phyloP scores from a whole-genome alignment of 108 stramenopile genomes.

The Asterionellopsis glacialis region DNA sequence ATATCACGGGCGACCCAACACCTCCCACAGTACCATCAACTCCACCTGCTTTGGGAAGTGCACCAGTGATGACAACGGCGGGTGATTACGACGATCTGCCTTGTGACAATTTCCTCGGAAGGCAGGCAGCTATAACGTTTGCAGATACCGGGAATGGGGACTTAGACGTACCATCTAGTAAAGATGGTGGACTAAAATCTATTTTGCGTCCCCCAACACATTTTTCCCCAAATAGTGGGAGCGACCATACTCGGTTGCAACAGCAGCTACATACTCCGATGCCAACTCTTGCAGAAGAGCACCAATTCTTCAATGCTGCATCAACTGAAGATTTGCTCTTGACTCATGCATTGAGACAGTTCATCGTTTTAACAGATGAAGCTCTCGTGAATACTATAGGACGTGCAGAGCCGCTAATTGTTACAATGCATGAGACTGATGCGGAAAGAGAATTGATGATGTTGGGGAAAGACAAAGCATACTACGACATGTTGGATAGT shows the following conservation, averaged over 20 bases:
- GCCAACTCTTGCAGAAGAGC: constrained; percentile 2
- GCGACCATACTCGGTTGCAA: constrained; percentile 1
- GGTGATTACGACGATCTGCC: too few species aligned
- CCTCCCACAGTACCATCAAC: background rate
- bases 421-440: constrained; percentile 34
- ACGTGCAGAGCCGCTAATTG: constrained; percentile 23
- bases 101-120: too few species aligned
- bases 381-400: constrained; percentile 43
- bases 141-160: background rate
- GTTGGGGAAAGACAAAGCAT: constrained; percentile 52
- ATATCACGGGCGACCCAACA: background rate
- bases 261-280: background rate
- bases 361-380: constrained; percentile 61
- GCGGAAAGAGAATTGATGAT: constrained; percentile 56
- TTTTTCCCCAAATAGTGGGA: background rate
- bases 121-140: background rate
- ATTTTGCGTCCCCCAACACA: background rate
- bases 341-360: constrained; percentile 28
- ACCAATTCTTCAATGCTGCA: constrained; percentile 3
- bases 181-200: background rate
- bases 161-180: too few species aligned
- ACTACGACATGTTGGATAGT: constrained; percentile 53
- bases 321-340: constrained; percentile 27
- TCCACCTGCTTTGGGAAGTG: background rate
- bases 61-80: background rate